Base-by-base conservation (phyloP, 305 asterid genomes). In the Ajuga reptans region DNA sequence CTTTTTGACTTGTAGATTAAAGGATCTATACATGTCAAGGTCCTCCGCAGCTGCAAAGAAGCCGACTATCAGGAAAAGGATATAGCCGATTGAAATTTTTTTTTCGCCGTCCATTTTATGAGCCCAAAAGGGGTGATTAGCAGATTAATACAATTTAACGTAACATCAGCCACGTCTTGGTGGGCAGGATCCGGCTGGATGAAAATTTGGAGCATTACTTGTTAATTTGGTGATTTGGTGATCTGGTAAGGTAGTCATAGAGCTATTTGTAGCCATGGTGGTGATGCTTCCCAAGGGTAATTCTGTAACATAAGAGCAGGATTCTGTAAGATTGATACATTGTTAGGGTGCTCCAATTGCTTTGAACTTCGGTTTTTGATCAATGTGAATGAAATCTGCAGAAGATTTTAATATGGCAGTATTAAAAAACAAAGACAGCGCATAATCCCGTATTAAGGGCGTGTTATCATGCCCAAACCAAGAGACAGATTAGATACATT, bases 31-130 rank as follows among this genome's bases (percentile, higher is more conserved):
- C 14, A 6, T 50, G 49, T 53, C 87, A 14, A 84, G 83, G 41
- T 78, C 89, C 10, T 68, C 79, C 7, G 58, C 66, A 18, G 31
- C 75, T 47, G 72, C 81, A 47, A 92, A 84, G 87, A 90, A 82
- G 84, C 74, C 72, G 9, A 41, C 72, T 6, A 63, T 83, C 50
- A 85, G 91, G 68, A 92, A 85, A 68, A 92, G 83, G 87, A 81
- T 93, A 15, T 88, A 82, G n/a, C n/a, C n/a, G n/a, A n/a, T 77
- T 86, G 80, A 87, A 78, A 65, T 36, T 27, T 9, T 53, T 16
- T 29, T 16, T 64, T 57, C 58, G n/a, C 37, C 42, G 12, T 18
- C 65, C 31, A 49, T 64, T 42, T 7, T 9, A 10, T 9, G 41
- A 33, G 49, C 18, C 14, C 27, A 57, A 52, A 31, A 21, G 27